A percentile compares a stretch with the other conserved stretches of the same genome.
These are phyloP conservation scores for Blakeslea trispora DNA, from an alignment of 371 early-diverging fungal genomes.

Conservation along the genomic window DNA sequence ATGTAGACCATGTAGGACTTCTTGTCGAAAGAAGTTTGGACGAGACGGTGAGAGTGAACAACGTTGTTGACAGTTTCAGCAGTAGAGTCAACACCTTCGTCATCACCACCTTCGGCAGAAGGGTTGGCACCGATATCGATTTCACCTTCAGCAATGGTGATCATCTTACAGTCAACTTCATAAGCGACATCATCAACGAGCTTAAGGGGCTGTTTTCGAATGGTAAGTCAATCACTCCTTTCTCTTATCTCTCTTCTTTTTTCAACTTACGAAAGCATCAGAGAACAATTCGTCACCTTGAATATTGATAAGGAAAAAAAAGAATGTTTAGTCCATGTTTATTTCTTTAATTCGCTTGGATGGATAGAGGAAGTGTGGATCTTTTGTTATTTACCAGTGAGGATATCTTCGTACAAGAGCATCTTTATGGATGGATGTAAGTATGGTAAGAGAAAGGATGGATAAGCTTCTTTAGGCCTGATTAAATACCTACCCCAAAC, in stretches of 20 bases:
- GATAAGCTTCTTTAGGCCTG: too few relatives aligned
- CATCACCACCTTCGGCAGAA: constrained; percentile 83
- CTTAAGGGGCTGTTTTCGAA: constrained; percentile 51
- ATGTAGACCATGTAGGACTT: constrained; percentile 90
- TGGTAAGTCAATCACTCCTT: neutral
- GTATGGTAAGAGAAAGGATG: neutral
- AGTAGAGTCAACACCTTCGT: constrained; percentile 66
- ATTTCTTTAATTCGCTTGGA: too few relatives aligned
- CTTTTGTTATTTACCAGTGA: constrained; percentile 37
- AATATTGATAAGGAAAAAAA: neutral
- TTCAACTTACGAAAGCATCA: constrained; percentile 74
- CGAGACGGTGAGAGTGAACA: constrained; percentile 80
- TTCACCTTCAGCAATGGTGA: constrained; percentile 68
- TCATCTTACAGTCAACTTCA: constrained; percentile 84
- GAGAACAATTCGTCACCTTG: constrained; percentile 93
- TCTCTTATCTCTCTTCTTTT: too few relatives aligned
- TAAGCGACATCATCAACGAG: constrained; percentile 69
- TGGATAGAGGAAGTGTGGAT: neutral
- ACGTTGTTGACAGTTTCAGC: constrained; percentile 82
- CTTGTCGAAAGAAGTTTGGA: constrained; percentile 84
- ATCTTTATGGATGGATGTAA: constrained; percentile 49
- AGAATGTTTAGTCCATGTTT: too few relatives aligned
- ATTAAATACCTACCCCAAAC: too few relatives aligned
- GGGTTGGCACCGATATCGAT: constrained; percentile 95
- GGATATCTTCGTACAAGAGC: constrained; percentile 52